Percentiles rank a stretch among this genome's conserved stretches.
Evolutionary conservation across 1,139 yeast species (phyloP).

Genomic region (Pichia sp.): DNA sequence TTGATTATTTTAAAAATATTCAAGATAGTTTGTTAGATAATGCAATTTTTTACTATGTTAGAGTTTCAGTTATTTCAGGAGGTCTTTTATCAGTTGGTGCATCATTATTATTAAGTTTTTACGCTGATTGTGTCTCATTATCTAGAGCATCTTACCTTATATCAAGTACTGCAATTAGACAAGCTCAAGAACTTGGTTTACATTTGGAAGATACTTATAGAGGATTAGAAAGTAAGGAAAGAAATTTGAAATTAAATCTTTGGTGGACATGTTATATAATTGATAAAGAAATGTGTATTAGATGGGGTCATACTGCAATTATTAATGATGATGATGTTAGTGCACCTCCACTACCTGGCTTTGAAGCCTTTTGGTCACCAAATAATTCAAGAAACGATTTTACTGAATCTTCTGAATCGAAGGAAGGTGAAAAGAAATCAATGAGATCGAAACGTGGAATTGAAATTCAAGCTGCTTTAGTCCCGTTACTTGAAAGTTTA

Average conservation of each 20-base stretch:
- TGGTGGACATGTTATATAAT: conserved; percentile 53
- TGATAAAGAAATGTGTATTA: conserved; percentile 50
- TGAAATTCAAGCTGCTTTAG: conserved; percentile 11
- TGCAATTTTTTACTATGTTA: conserved; percentile 42
- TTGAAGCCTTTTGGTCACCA: conserved; percentile 20
- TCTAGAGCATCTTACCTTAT: conserved; percentile 41
- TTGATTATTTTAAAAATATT: conserved; percentile 12
- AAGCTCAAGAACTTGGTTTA: conserved; percentile 59
- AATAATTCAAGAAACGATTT: conserved; percentile 9
- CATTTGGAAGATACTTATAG: conserved; percentile 48
- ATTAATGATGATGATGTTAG: conserved; percentile 46
- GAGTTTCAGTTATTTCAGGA: conserved; percentile 41
- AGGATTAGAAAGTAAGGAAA: conserved; percentile 35
- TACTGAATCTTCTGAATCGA: background rate
- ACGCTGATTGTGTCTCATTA: conserved; percentile 37
- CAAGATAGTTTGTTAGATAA: conserved; percentile 23
- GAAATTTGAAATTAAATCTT: conserved; percentile 33
- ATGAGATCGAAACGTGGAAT: conserved; percentile 3
- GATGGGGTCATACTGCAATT: conserved; percentile 55
- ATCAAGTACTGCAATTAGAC: conserved; percentile 46
- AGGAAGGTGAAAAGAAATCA: background rate
- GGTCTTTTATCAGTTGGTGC: conserved; percentile 47
- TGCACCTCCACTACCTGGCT: conserved; percentile 23
- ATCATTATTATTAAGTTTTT: conserved; percentile 37
- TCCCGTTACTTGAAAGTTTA: conserved; percentile 1